A percentile compares a stretch with the other conserved stretches of the same genome.
Evolutionary conservation across 2,329 filamentous ascomycete species (phyloP).

Genomic region (Nemania serpens): DNA sequence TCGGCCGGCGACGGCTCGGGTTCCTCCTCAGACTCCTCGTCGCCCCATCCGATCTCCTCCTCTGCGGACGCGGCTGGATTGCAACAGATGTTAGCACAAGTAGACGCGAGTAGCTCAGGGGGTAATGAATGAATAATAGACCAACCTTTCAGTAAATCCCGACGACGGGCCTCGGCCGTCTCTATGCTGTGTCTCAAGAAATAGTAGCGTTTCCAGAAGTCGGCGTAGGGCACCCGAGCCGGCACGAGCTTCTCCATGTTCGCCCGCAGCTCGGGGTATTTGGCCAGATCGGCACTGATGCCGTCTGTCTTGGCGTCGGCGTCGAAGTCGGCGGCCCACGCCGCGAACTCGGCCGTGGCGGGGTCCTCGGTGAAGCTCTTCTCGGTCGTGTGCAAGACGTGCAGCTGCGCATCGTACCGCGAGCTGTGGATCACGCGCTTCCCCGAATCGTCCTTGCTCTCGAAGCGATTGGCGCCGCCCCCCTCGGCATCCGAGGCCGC

Average conservation of each 20-base stretch:
- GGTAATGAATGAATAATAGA: constrained; percentile 26
- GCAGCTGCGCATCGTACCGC: constrained; percentile 91
- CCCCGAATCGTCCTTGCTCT: constrained; percentile 87
- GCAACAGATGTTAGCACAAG: constrained; percentile 40
- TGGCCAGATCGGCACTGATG: constrained; percentile 80
- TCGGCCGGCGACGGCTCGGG: constrained; percentile 42
- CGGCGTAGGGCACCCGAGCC: constrained; percentile 81
- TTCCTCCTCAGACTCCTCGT: constrained; percentile 40
- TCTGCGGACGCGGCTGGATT: constrained; percentile 67
- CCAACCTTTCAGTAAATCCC: constrained; percentile 88
- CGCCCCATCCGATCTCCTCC: constrained; percentile 71
- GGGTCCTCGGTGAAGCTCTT: constrained; percentile 87
- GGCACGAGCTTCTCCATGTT: constrained; percentile 98
- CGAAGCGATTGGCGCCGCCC: constrained; percentile 76
- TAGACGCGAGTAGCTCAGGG: constrained; percentile 21
- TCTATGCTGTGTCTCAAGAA: constrained; percentile 92
- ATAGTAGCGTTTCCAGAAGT: constrained; percentile 96
- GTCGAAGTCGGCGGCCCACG: constrained; percentile 76
- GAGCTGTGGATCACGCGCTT: constrained; percentile 95
- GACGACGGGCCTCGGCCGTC: constrained; percentile 84
- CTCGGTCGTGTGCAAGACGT: constrained; percentile 86
- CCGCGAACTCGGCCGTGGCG: constrained; percentile 71
- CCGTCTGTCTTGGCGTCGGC: constrained; percentile 82
- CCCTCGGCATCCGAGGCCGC: constrained; percentile 60
- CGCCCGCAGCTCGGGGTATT: constrained; percentile 79